Conservation (phyloP, 2,329 filamentous ascomycete genomes). For the Cordyceps cateniannulata region DNA sequence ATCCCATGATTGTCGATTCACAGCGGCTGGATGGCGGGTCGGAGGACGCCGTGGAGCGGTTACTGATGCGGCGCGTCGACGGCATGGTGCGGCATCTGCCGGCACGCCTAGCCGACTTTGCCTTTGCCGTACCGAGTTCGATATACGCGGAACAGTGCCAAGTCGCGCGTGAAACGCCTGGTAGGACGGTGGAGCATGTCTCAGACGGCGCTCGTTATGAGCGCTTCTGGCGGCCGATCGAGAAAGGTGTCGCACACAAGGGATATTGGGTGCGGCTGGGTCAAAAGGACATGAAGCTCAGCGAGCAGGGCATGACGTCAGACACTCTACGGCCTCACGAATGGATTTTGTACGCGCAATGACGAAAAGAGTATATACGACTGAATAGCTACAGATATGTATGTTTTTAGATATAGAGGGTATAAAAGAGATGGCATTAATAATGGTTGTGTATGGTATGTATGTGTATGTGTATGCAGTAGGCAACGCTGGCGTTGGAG, state of each 20-base stretch:
- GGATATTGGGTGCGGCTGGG: conserved; percentile 25
- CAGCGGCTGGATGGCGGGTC: background rate
- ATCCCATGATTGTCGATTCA: background rate
- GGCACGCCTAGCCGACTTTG: conserved; percentile 15
- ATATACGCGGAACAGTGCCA: conserved; percentile 16
- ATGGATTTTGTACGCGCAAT: conserved; percentile 11
- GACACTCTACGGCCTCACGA: conserved; percentile 1
- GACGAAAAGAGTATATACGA: background rate
- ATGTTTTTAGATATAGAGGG: conserved; percentile 7
- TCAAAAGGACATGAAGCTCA: conserved; percentile 15
- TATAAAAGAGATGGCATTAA: conserved; percentile 8
- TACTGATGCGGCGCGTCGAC: conserved; percentile 16
- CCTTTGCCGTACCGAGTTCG: conserved; percentile 20
- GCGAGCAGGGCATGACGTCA: background rate
- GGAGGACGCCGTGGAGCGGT: background rate
- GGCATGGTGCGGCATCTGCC: conserved; percentile 17
- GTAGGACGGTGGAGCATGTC: conserved; percentile 15
- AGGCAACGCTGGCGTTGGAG: background rate
- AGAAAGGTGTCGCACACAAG: conserved; percentile 5
- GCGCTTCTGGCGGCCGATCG: conserved; percentile 19
- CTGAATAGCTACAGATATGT: background rate
- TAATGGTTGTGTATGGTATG: background rate
- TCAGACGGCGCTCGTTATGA: conserved; percentile 15
- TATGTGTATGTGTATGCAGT: conserved; percentile 3
- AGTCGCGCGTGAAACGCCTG: conserved; percentile 11